phyloP scores from a whole-genome alignment of 2,329 filamentous ascomycete genomes.

The Tolypocladium tropicale region DNA sequence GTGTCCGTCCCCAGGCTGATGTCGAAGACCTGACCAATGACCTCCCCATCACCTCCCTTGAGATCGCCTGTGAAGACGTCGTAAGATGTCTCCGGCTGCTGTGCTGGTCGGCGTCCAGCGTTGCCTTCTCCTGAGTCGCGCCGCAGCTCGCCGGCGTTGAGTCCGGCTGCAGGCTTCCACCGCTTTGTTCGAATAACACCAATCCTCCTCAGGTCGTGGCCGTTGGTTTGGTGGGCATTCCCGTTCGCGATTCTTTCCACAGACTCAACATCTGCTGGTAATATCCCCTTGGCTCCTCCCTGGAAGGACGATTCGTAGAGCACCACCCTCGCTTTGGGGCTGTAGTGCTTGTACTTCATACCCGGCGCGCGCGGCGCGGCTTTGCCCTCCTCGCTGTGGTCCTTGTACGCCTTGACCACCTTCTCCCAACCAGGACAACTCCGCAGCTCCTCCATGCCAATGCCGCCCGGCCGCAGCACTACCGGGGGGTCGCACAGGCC shows the following conservation, averaged over 20 bases:
- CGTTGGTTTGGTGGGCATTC: constrained; percentile 9
- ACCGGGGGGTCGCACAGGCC: constrained; percentile 72
- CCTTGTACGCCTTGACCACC: constrained; percentile 68
- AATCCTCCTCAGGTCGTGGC: constrained; percentile 21
- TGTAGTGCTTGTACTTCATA: constrained; percentile 99
- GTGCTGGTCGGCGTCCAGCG: constrained; percentile 8
- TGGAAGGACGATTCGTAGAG: constrained; percentile 56
- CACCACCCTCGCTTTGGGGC: constrained; percentile 76
- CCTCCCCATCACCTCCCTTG: constrained; percentile 17
- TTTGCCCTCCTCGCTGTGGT: constrained; percentile 56
- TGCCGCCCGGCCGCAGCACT: constrained; percentile 76
- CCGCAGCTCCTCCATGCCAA: constrained; percentile 71
- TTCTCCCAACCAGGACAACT: constrained; percentile 70
- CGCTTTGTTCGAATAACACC: constrained; percentile 46
- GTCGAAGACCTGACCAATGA: constrained; percentile 46
- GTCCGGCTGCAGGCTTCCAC: constrained; percentile 36
- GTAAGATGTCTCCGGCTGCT: constrained; percentile 21
- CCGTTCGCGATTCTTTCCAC: constrained; percentile 8
- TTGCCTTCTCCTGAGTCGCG: not conserved
- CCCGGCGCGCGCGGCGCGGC: constrained; percentile 72
- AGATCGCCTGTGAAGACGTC: constrained; percentile 32
- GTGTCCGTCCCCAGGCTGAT: constrained; percentile 62
- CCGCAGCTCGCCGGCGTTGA: constrained; percentile 21
- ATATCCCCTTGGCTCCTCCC: constrained; percentile 23
- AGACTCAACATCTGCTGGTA: constrained; percentile 21